phyloP scores from a whole-genome alignment of 164 flowering plant genomes.

The Berberis vulgaris region DNA sequence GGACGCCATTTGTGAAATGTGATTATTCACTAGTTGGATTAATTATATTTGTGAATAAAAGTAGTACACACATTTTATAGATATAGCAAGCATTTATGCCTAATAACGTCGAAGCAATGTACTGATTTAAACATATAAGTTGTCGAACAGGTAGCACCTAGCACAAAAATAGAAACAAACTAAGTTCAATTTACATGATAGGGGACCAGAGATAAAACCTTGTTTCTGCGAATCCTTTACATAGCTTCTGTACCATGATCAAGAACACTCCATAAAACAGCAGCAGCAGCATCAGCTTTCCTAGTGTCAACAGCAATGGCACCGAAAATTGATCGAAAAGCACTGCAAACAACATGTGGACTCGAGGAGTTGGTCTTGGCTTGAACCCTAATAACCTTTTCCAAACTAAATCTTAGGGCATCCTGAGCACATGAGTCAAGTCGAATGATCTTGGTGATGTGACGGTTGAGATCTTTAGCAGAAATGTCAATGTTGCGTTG shows the following conservation, averaged over 20 bases:
- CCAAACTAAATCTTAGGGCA: conserved; percentile 45
- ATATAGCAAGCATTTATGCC: no score
- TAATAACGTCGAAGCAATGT: no score
- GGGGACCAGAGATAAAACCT: no score
- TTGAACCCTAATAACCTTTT: conserved; percentile 63
- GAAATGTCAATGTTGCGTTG: conserved; percentile 38
- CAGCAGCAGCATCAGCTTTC: conserved; percentile 46
- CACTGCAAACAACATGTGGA: conserved; percentile 55
- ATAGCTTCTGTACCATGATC: background rate
- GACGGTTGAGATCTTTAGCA: conserved; percentile 33
- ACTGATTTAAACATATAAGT: no score
- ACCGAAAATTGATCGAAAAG: conserved; percentile 64
- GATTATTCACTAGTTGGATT: no score
- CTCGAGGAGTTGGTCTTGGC: conserved; percentile 38
- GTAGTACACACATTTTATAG: no score
- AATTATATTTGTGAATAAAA: no score
- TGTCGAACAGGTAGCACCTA: no score
- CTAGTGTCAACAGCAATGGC: conserved; percentile 63
- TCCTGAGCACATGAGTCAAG: conserved; percentile 46
- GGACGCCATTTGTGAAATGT: no score
- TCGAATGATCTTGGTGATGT: conserved; percentile 29
- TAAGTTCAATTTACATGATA: no score
- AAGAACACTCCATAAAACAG: conserved; percentile 34
- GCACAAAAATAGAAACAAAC: no score
- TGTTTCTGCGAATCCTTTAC: no score